These are phyloP conservation scores for Chrysosporium queenslandicum DNA, from an alignment of 2,329 filamentous ascomycete genomes.

Conservation along the genomic window DNA sequence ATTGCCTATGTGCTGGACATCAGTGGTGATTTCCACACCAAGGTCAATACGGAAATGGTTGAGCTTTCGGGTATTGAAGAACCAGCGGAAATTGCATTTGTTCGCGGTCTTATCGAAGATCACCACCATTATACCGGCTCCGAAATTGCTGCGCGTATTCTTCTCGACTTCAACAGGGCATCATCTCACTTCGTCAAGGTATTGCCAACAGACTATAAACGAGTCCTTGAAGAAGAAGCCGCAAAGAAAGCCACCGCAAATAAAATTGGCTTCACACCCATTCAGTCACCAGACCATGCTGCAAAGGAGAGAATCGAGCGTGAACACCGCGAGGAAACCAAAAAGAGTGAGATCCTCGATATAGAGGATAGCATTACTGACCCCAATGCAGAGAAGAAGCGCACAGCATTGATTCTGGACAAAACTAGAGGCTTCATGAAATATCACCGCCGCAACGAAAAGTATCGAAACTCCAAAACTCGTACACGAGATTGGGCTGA, in stretches of 20 bases:
- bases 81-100: slow-evolving; percentile 75
- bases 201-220: slow-evolving; percentile 90
- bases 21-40: slow-evolving; percentile 76
- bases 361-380: slow-evolving; percentile 88
- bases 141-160: slow-evolving; percentile 80
- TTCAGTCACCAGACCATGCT: slow-evolving; percentile 36
- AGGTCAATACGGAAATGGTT: slow-evolving; percentile 97
- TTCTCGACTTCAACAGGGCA: slow-evolving; percentile 90
- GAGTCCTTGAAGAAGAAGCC: slow-evolving; percentile 75
- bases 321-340: slow-evolving; percentile 45
- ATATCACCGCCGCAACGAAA: slow-evolving; percentile 84
- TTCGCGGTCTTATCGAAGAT: slow-evolving; percentile 86
- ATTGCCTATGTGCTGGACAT: slow-evolving; percentile 92
- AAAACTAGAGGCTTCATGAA: slow-evolving; percentile 98
- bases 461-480: slow-evolving; percentile 76
- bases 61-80: slow-evolving; percentile 77
- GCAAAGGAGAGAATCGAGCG: slow-evolving; percentile 29
- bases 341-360: slow-evolving; percentile 62
- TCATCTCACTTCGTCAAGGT: slow-evolving; percentile 88
- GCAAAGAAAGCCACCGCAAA: slow-evolving; percentile 76
- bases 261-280: slow-evolving; percentile 71
- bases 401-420: slow-evolving; percentile 83
- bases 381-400: slow-evolving; percentile 75
- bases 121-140: slow-evolving; percentile 97
- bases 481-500: slow-evolving; percentile 90